Conservation (phyloP, 805 yeast species). For the Novakomyces olei region DNA sequence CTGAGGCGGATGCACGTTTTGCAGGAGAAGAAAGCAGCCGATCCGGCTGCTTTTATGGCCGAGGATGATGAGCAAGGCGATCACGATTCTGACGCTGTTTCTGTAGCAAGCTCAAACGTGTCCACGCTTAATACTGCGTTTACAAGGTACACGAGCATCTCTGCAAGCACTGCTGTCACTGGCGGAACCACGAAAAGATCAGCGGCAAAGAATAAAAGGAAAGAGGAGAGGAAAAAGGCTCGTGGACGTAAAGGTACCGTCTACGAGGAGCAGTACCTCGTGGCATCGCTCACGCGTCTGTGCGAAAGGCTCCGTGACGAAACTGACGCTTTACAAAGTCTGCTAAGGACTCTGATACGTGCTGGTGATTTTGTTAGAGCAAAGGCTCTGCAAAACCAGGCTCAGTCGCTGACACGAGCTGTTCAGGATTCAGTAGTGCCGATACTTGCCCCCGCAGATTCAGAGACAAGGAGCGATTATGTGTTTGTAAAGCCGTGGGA, state of each 20-base stretch:
- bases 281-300: constrained; percentile 73
- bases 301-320: too few relatives aligned
- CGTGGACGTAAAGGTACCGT: constrained; percentile 95
- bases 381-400: too few relatives aligned
- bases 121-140: constrained; percentile 56
- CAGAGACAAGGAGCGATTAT: too few relatives aligned
- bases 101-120: constrained; percentile 70
- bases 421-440: too few relatives aligned
- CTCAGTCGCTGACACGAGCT: too few relatives aligned
- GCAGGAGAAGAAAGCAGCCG: constrained; percentile 58
- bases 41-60: constrained; percentile 73
- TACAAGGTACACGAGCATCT: constrained; percentile 82
- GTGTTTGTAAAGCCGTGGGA: too few relatives aligned
- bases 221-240: constrained; percentile 90
- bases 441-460: too few relatives aligned
- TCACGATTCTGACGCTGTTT: constrained; percentile 65
- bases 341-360: too few relatives aligned
- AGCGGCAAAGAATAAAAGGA: constrained; percentile 61
- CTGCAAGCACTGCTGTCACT: constrained; percentile 91
- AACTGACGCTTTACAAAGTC: too few relatives aligned
- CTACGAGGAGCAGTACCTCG: constrained; percentile 87
- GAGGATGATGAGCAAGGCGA: constrained; percentile 21
- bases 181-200: constrained; percentile 33
- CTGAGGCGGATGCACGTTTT: constrained; percentile 62
- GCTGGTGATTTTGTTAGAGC: too few relatives aligned